These are phyloP conservation scores for Gracilariopsis chorda DNA, from an alignment of 23 red algal genomes.

Conservation along the genomic window DNA sequence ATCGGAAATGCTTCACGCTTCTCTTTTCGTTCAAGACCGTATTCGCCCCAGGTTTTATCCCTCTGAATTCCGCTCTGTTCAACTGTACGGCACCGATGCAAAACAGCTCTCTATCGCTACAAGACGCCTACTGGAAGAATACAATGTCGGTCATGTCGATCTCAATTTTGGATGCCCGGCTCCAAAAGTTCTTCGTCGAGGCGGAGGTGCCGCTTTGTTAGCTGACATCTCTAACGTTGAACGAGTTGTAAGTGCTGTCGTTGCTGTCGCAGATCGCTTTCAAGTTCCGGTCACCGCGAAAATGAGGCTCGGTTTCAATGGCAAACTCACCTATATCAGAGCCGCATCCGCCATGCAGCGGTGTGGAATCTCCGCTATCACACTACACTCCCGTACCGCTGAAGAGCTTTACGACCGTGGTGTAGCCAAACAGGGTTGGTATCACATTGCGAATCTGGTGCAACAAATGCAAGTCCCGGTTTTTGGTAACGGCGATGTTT, in stretches of 20 bases:
- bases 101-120: neutral
- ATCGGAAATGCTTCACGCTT: slow-evolving; percentile 68
- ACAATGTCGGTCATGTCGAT: slow-evolving; percentile 44
- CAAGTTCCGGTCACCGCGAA: slow-evolving; percentile 67
- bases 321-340: slow-evolving; percentile 24
- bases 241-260: slow-evolving; percentile 13
- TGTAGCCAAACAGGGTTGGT: slow-evolving; percentile 19
- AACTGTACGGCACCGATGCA: slow-evolving; percentile 55
- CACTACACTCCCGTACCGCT: slow-evolving; percentile 54
- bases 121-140: neutral
- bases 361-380: slow-evolving; percentile 28
- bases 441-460: slow-evolving; percentile 20
- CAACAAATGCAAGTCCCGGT: slow-evolving; percentile 39
- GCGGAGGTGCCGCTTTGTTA: slow-evolving; percentile 63
- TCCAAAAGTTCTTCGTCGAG: slow-evolving; percentile 54
- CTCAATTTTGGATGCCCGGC: slow-evolving; percentile 79
- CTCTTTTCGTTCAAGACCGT: neutral
- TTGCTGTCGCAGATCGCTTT: neutral
- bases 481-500: slow-evolving; percentile 76
- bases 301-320: slow-evolving; percentile 34
- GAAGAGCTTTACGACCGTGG: slow-evolving; percentile 26
- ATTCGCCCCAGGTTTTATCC: neutral
- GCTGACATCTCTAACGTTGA: slow-evolving; percentile 1
- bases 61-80: slow-evolving; percentile 25
- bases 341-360: slow-evolving; percentile 24